Base-by-base conservation (phyloP, 345 rosid species). In the Arabidopsis arenosa region DNA sequence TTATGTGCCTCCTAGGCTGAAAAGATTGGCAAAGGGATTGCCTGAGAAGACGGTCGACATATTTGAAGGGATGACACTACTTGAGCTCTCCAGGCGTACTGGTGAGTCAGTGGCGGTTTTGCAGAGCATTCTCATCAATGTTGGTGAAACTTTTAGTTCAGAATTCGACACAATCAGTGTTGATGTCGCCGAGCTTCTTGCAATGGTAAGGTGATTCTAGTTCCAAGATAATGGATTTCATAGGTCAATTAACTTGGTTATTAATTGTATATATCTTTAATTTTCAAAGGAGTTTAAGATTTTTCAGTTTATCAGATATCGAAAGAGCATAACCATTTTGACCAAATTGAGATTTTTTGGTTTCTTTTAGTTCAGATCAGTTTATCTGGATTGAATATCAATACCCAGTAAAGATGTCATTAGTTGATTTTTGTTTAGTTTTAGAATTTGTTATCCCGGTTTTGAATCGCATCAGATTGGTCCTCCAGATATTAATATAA, bases 171-270 rank as follows among this genome's bases (percentile, higher is more conserved):
- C 91, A 13, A 84, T 92, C 66, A 87, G 90, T 85, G 78, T 89
- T 12, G 96, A 95, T 79, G 85, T 89, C 14, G 90, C 89, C 2
- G 98, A 95, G 84, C 90, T 92, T 51, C 84, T 89, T 80, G 89
- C 84, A 13, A 90, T 92, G 98, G 97, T 92, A 95, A 55, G 67
- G 15, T 63, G 53, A 77, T 23, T 40, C 6, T 58, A 15, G 39
- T 45, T 41, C 54, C 54, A 63, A 17, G 44, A 56, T 55, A 30
- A 58, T 41, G 21, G 40, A 39, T 36, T 48, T 43, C 2, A 18
- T 49, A 26, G 51, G 60, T 7, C 39, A 62, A 47, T 15, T 45
- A 45, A 41, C 45, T 40, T 40, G 44, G 14, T 11, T 11, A 10
- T 40, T 11, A 11, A 40, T 40, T 40, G 44, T 5, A 40, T 40